A percentile compares a stretch with the other conserved stretches of the same genome.
Conservation (phyloP, 805 yeast species). For the Schwanniomyces sp. region DNA sequence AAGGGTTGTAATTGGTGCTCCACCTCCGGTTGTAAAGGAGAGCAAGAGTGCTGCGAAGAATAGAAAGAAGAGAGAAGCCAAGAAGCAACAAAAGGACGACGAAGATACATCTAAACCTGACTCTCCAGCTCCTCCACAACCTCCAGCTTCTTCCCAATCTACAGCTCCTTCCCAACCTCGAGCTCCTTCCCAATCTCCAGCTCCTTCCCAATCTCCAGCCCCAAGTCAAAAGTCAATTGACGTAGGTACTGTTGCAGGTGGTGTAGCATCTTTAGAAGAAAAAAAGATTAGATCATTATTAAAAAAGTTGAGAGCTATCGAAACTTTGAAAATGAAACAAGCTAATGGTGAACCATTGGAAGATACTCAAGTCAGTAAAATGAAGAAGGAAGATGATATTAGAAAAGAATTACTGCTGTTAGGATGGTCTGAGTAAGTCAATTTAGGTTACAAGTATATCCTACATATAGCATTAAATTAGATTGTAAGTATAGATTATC, state of each 20-base stretch:
- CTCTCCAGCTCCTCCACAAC: slow-evolving; percentile 5
- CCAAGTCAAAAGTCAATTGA: slow-evolving; percentile 31
- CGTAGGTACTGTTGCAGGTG: slow-evolving; percentile 53
- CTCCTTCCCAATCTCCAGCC: slow-evolving; percentile 7
- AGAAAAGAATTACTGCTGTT: slow-evolving; percentile 69
- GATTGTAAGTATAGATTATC: not conserved
- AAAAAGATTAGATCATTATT: slow-evolving; percentile 87
- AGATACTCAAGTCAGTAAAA: slow-evolving; percentile 89
- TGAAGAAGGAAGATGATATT: slow-evolving; percentile 80
- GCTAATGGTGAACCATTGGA: slow-evolving; percentile 82
- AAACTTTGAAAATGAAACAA: slow-evolving; percentile 81
- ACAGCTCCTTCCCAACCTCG: too few relatives aligned
- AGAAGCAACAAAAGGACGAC: slow-evolving; percentile 27
- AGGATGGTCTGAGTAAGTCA: slow-evolving; percentile 54
- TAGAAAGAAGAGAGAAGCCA: slow-evolving; percentile 72
- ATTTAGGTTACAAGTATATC: not conserved
- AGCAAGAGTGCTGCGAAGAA: slow-evolving; percentile 70
- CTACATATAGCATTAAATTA: not conserved
- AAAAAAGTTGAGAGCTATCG: slow-evolving; percentile 95
- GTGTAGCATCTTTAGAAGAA: slow-evolving; percentile 75
- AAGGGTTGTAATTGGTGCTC: slow-evolving; percentile 59
- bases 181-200: slow-evolving; percentile 4
- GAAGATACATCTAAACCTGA: slow-evolving; percentile 10
- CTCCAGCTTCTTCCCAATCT: not conserved
- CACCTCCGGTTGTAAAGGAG: slow-evolving; percentile 43